A percentile compares a stretch with the other conserved stretches of the same genome.
Evolutionary conservation across 148 eudicot genomes (phyloP).

Genomic region (Hydrangea macrophylla): DNA sequence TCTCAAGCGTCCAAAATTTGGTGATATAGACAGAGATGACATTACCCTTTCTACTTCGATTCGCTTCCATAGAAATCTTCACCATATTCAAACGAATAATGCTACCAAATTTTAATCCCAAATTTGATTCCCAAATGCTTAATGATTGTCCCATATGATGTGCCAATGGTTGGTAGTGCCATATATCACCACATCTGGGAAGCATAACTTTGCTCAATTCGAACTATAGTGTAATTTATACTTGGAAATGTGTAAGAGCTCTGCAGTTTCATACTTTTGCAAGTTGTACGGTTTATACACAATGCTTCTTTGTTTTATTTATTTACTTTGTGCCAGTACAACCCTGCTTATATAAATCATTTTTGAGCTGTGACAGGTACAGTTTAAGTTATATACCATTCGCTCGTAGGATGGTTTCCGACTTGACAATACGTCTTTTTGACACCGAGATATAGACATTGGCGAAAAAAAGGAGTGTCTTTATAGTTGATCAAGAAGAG

Average conservation of each 20-base stretch:
- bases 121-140: background rate
- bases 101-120: too few relatives aligned
- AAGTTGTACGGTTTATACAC: background rate
- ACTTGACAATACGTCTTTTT: conserved; percentile 64
- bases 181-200: too few relatives aligned
- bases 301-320: too few relatives aligned
- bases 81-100: too few relatives aligned
- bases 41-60: too few relatives aligned
- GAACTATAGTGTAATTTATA: too few relatives aligned
- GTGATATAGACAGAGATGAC: too few relatives aligned
- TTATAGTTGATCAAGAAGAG: too few relatives aligned
- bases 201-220: too few relatives aligned
- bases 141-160: background rate
- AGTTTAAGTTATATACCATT: conserved; percentile 91
- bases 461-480: background rate
- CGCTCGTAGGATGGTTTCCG: conserved; percentile 67
- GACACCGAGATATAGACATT: conserved; percentile 65
- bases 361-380: conserved; percentile 56
- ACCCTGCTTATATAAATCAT: background rate
- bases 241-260: background rate
- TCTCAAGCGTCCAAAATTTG: too few relatives aligned
- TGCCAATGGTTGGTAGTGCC: too few relatives aligned
- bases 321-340: background rate
- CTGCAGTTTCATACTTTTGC: background rate
- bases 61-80: too few relatives aligned